phyloP scores from a whole-genome alignment of 371 early-diverging fungal genomes.

The Mucor ambiguus region DNA sequence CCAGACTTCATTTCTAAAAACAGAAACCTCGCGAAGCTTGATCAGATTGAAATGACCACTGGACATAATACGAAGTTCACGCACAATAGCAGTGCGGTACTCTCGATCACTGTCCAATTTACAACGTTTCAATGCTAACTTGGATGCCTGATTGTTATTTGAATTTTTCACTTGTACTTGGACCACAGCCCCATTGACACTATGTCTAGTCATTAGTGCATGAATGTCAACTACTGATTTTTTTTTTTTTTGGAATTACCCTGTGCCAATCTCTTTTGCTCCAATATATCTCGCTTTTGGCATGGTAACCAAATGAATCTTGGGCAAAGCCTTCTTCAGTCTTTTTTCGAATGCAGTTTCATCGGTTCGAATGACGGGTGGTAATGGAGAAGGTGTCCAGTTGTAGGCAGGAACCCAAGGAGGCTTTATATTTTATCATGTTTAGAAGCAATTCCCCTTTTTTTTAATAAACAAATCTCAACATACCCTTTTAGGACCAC shows the following conservation, averaged over 20 bases:
- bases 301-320: slow-evolving; percentile 11
- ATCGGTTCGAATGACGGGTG: slow-evolving; percentile 21
- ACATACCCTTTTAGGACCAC: slow-evolving; percentile 24
- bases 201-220: not conserved
- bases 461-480: slow-evolving; percentile 2
- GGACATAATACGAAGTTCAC: slow-evolving; percentile 53
- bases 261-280: slow-evolving; percentile 32
- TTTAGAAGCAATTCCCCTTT: not conserved
- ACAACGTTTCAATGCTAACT: slow-evolving; percentile 47
- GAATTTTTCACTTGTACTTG: slow-evolving; percentile 17
- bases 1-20: slow-evolving; percentile 46
- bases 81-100: slow-evolving; percentile 46
- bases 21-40: slow-evolving; percentile 39
- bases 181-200: slow-evolving; percentile 39
- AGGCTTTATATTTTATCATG: slow-evolving; percentile 18
- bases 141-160: not conserved
- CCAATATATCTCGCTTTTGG: slow-evolving; percentile 24
- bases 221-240: not conserved
- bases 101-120: slow-evolving; percentile 44
- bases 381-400: slow-evolving; percentile 24
- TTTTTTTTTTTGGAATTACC: no score
- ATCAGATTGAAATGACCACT: slow-evolving; percentile 47
- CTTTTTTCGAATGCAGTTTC: slow-evolving; percentile 31
- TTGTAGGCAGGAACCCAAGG: slow-evolving; percentile 30
- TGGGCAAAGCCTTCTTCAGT: slow-evolving; percentile 26